Percentiles rank a stretch among this genome's conserved stretches.
Conservation (phyloP, 768 basidiomycete genomes). For the Collybia sordida region DNA sequence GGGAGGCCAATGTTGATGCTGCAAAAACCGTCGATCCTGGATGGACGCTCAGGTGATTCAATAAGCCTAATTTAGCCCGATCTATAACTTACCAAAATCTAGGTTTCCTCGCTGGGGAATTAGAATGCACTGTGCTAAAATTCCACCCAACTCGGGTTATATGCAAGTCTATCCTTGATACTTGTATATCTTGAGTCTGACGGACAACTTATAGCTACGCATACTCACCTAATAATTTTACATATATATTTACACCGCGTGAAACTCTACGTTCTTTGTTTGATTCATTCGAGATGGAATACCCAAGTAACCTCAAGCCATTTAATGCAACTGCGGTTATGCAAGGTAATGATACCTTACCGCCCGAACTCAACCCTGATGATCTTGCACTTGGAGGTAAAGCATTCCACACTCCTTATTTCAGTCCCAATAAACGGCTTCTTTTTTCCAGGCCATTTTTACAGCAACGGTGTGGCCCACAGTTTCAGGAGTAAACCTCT, state of each 20-base stretch:
- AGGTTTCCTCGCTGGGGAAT: constrained; percentile 42
- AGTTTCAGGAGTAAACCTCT: constrained; percentile 25
- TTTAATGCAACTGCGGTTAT: constrained; percentile 20
- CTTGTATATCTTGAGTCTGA: background rate
- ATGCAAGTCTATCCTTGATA: constrained; percentile 24
- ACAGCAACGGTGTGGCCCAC: constrained; percentile 28
- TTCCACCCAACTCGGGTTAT: constrained; percentile 25
- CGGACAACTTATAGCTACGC: constrained; percentile 16
- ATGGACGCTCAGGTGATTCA: constrained; percentile 24
- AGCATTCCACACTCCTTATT: background rate
- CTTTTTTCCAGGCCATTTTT: constrained; percentile 26
- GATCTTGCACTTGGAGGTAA: constrained; percentile 24
- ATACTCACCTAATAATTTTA: constrained; percentile 18
- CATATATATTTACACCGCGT: constrained; percentile 36
- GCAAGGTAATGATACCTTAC: constrained; percentile 20
- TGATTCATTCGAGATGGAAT: constrained; percentile 26
- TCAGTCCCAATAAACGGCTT: background rate
- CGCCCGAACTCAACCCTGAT: constrained; percentile 18
- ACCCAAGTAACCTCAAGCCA: constrained; percentile 21
- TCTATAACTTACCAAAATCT: background rate
- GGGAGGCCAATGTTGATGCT: background rate
- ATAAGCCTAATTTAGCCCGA: background rate
- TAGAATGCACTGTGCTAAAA: constrained; percentile 32
- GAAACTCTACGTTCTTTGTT: constrained; percentile 30
- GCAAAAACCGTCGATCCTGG: constrained; percentile 22